A percentile compares a stretch with the other conserved stretches of the same genome.
phyloP scores from a whole-genome alignment of 179 eudicot genomes.

The Drosera spatulata region DNA sequence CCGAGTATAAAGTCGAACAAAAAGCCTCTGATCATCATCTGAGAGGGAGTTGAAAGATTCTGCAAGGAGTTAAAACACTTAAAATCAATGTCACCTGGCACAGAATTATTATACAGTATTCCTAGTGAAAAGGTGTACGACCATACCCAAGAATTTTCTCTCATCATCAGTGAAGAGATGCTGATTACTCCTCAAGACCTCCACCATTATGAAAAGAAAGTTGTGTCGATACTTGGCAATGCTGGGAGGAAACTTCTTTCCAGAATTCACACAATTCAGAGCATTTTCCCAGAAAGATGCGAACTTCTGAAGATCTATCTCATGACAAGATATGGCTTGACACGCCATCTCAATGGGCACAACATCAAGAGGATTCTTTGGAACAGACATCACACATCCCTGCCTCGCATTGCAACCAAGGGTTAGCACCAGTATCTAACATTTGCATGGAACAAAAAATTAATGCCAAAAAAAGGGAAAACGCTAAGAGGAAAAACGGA shows the following conservation, averaged over 20 bases:
- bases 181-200: slow-evolving; percentile 44
- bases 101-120: background rate
- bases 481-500: too few species aligned
- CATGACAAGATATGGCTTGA: slow-evolving; percentile 18
- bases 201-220: slow-evolving; percentile 53
- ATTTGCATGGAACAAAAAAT: too few species aligned
- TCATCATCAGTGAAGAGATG: slow-evolving; percentile 61
- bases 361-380: slow-evolving; percentile 35
- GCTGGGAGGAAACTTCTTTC: slow-evolving; percentile 29
- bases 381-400: slow-evolving; percentile 62
- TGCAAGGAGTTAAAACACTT: slow-evolving; percentile 19
- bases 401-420: slow-evolving; percentile 9
- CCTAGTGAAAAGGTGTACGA: background rate
- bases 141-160: slow-evolving; percentile 48
- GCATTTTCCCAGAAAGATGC: slow-evolving; percentile 46
- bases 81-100: slow-evolving; percentile 1
- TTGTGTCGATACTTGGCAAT: slow-evolving; percentile 59
- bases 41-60: slow-evolving; percentile 61
- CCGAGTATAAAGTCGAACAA: slow-evolving; percentile 77
- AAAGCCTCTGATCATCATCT: slow-evolving; percentile 85
- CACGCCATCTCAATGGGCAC: slow-evolving; percentile 56
- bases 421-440: too few species aligned
- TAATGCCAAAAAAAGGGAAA: too few species aligned
- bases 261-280: slow-evolving; percentile 27
- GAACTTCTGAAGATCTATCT: slow-evolving; percentile 29